Base-by-base conservation (phyloP, 331 rosid species). In the Saraca asoca region DNA sequence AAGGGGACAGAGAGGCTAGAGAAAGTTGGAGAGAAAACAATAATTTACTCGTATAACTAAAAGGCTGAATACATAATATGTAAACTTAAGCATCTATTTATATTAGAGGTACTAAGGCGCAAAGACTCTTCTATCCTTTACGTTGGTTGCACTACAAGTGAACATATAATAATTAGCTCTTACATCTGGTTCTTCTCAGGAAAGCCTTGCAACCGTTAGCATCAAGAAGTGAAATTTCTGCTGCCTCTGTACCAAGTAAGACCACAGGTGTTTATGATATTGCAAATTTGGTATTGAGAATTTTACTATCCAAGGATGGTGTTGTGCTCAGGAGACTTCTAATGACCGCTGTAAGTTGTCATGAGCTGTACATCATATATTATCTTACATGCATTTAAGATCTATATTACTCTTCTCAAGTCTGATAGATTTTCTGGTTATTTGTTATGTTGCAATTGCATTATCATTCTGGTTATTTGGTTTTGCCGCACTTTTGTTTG, bases 291-390 rank as follows among this genome's bases (percentile, higher is more conserved):
- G 70, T 93, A 64, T 70, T 91, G 81, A 83, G 77, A 82, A 80
- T 93, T 70, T 76, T 93, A 68, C 84, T 85, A 38, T 90, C 98
- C 60, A 86, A 84, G 68, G 95, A 93, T 39, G 98, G 98, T 44
- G 81, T 75, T 43, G 91, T 79, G 79, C 84, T 93, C 62, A 82
- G 98, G 84, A 86, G 98, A 78, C 98, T 93, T 69, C 78, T 90
- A 72, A 93, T 93, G 96, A 93, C 95, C 67, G 97, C 88, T 7
- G 98, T 93, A 74, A 87, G 98, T 87, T 69, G 55, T 73, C 54
- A 43, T 69, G 46, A 62, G 46, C 62, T 61, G 33, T 44, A 35
- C 37, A 42, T 20, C 41, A 37, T 38, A 42, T 15, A 15, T 9
- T 31, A n/a, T 58, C 59, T 35, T 45, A 45, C 62, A 50, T 12